Conservation (phyloP, 2,329 filamentous ascomycete genomes). For the Verticillium isaacii region DNA sequence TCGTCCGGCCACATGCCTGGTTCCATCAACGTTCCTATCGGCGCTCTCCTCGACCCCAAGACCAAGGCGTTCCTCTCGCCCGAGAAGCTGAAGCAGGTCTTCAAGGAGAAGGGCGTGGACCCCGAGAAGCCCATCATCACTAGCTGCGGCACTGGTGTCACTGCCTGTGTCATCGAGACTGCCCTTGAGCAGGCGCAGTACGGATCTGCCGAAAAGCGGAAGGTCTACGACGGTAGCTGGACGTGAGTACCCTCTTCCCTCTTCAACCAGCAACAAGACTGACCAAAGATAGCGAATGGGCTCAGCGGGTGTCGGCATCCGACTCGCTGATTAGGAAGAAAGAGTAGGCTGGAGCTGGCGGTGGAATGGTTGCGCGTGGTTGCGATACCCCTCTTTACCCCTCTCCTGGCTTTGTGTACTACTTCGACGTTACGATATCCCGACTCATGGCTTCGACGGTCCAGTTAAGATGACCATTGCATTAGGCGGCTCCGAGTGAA, state of each 20-base stretch:
- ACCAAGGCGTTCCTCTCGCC: constrained; percentile 75
- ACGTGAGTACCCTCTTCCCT: constrained; percentile 59
- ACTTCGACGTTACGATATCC: constrained; percentile 11
- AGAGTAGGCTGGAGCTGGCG: constrained; percentile 16
- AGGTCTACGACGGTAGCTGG: constrained; percentile 95
- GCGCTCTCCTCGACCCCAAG: constrained; percentile 72
- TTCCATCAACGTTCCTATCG: constrained; percentile 77
- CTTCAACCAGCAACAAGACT: constrained; percentile 13
- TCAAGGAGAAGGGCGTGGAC: constrained; percentile 76
- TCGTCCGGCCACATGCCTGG: constrained; percentile 90
- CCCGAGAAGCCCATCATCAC: constrained; percentile 76
- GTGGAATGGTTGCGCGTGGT: constrained; percentile 6
- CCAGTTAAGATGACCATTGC: constrained; percentile 3
- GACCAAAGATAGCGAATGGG: constrained; percentile 54
- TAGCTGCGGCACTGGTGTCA: constrained; percentile 91
- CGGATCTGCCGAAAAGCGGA: constrained; percentile 60
- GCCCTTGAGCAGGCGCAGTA: constrained; percentile 76
- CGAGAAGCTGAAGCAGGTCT: constrained; percentile 68
- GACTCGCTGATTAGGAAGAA: constrained; percentile 60
- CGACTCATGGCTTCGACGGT: constrained; percentile 5
- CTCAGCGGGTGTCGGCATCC: constrained; percentile 56
- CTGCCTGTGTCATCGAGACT: constrained; percentile 84
- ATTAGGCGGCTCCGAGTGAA: background rate
- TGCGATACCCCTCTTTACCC: constrained; percentile 16
- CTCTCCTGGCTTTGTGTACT: constrained; percentile 11